Conservation (phyloP, 306 rosid species). For the Casuarina cunninghamiana region DNA sequence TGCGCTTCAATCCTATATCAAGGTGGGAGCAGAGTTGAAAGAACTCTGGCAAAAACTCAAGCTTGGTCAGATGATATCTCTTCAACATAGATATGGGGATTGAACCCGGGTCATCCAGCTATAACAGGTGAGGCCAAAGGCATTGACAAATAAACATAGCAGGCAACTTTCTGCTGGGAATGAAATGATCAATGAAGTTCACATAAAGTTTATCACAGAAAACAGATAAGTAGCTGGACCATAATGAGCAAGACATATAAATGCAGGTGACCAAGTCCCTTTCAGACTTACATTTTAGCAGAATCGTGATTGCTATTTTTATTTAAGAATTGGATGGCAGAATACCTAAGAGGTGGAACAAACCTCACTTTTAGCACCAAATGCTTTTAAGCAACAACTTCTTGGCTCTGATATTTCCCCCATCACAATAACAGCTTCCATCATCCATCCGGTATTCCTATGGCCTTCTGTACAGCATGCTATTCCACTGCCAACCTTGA, state of each 20-base stretch:
- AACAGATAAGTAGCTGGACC: background rate
- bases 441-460: conserved; percentile 43
- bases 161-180: background rate
- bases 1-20: background rate
- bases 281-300: background rate
- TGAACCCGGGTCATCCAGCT: background rate
- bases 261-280: background rate
- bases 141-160: background rate
- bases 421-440: conserved; percentile 69
- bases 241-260: background rate
- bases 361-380: conserved; percentile 66
- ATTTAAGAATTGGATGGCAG: conserved; percentile 11
- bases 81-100: background rate
- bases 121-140: background rate
- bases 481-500: conserved; percentile 76
- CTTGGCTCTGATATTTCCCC: conserved; percentile 54
- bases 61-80: background rate
- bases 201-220: background rate
- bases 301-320: background rate
- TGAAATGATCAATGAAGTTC: background rate
- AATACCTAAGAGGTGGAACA: conserved; percentile 16
- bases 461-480: conserved; percentile 48
- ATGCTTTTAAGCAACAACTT: conserved; percentile 48
- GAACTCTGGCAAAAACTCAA: background rate
- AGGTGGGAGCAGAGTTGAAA: background rate